Base-by-base conservation (phyloP, 2,329 filamentous ascomycete genomes). In the Graphiopsis chlorocephala region DNA sequence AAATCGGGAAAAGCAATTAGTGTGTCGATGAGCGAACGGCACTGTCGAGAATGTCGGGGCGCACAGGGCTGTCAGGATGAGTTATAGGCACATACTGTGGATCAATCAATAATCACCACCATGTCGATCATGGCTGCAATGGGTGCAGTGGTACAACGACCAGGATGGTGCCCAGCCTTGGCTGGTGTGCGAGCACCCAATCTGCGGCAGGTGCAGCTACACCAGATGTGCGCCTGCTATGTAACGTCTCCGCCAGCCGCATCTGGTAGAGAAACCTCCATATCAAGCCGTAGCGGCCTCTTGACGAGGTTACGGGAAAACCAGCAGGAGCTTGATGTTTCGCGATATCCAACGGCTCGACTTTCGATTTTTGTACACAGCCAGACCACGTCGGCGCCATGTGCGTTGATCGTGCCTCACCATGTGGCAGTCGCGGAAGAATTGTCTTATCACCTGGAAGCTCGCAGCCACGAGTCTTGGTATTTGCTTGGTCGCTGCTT, bases 141-240 rank as follows among this genome's bases (percentile, higher is more conserved):
- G 3, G 29, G 31, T n/a, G 31, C 20, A 33, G 53, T 38, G 14
- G 20, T 35, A 38, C 53, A 56, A 15, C 20, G n/a, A 31, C 26
- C 29, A 31, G 29, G 53, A 33, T 25, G n/a, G 20, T 38, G 53
- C 53, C 53, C 53, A 56, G 53, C n/a, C 53, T 56, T 56, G 53
- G 53, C 53, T 8, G 26, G 20, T 38, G 20, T 38, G 20, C 12
- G 31, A 56, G 31, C n/a, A 56, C 11, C 53, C 53, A 56, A 56
- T 56, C 53, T 56, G 53, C n/a, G 28, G 53, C 31, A 53, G 53
- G 31, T 56, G 53, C 52, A 33, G 52, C n/a, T 56, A 56, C 52
- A 56, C 53, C 53, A 56, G 53, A 56, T 56, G 29, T n/a, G 31
- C 20, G 12, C 53, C 20, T 56, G 31, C 53, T 38, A 31, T 56